phyloP scores from a whole-genome alignment of 805 yeast species.

The Starmerella scarabaei region DNA sequence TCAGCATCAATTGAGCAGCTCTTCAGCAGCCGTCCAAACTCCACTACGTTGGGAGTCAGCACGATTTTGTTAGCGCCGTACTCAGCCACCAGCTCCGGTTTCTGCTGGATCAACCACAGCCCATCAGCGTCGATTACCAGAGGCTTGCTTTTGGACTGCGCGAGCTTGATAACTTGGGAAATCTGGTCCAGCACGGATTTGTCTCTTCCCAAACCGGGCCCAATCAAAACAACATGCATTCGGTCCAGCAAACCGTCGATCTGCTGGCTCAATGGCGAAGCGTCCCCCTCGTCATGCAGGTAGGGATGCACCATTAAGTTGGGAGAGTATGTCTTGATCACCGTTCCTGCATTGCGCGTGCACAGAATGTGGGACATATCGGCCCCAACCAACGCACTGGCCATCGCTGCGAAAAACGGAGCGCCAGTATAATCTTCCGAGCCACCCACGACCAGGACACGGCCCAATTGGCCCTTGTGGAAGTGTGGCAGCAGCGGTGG shows the following conservation, averaged over 20 bases:
- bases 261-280: slow-evolving; percentile 19
- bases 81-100: slow-evolving; percentile 34
- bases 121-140: slow-evolving; percentile 87
- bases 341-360: slow-evolving; percentile 60
- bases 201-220: slow-evolving; percentile 92
- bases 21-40: slow-evolving; percentile 57
- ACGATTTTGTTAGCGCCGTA: slow-evolving; percentile 47
- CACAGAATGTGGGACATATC: slow-evolving; percentile 88
- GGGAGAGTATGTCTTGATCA: slow-evolving; percentile 80
- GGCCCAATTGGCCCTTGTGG: slow-evolving; percentile 88
- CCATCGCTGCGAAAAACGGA: slow-evolving; percentile 79
- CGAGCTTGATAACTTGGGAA: slow-evolving; percentile 42
- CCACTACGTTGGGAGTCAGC: slow-evolving; percentile 82
- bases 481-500: slow-evolving; percentile 43
- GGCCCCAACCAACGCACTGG: slow-evolving; percentile 73
- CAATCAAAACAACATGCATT: slow-evolving; percentile 72
- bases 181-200: slow-evolving; percentile 48
- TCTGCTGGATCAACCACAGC: slow-evolving; percentile 47
- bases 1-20: slow-evolving; percentile 28
- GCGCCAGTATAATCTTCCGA: slow-evolving; percentile 96
- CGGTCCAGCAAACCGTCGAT: slow-evolving; percentile 41
- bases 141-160: slow-evolving; percentile 47
- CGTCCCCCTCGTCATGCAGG: slow-evolving; percentile 37
- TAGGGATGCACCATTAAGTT: slow-evolving; percentile 95
- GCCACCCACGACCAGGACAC: slow-evolving; percentile 81